Base-by-base conservation (phyloP, 164 flowering plant genomes). In the Chloranthus sessilifolius region DNA sequence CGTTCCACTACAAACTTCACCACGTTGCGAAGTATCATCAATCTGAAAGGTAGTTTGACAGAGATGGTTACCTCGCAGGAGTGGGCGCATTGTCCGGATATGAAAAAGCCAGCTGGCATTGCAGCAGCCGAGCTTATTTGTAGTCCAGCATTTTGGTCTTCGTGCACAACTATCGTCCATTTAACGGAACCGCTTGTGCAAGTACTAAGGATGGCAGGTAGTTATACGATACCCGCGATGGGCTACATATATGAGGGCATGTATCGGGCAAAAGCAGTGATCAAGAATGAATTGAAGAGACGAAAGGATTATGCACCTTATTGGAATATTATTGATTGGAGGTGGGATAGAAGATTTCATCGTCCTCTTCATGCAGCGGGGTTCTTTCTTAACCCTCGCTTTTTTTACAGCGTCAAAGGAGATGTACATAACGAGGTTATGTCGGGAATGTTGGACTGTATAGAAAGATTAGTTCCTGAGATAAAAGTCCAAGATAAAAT, bases 401-500 rank as follows among this genome's bases (percentile, higher is more conserved):
- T 79, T 64, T 87, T 78, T 55, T 91, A 83, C 48, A 71, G 74
- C 55, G 63, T 81, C 57, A 72, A 71, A 61, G 92, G 84, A 43
- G 88, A 82, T 53, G 62, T 73, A 20, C 88, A 64, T 51, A 75
- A 56, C 50, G 77, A 74, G 41, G 73, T 90, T 28, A 56, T 68
- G 31, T 81, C 96, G 1, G 76, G 77, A 37, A 70, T 85, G 68
- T 67, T 74, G 68, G 98, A 87, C 58, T 81, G 95, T 56, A 73
- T 87, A 58, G 98, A 91, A 65, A 83, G 76, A 58, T 61, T 91
- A 58, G 82, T 87, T 54, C 79, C 89, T 52, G 98, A 91, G 43
- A 68, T 62, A 7, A 70, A 62, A 43, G 53, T 75, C 24, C 96
- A 85, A 63, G 98, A 87, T 62, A 77, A 74, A 60, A 85, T 85